phyloP scores from a whole-genome alignment of 2,329 filamentous ascomycete species.

The Cladosporium sphaerospermum region DNA sequence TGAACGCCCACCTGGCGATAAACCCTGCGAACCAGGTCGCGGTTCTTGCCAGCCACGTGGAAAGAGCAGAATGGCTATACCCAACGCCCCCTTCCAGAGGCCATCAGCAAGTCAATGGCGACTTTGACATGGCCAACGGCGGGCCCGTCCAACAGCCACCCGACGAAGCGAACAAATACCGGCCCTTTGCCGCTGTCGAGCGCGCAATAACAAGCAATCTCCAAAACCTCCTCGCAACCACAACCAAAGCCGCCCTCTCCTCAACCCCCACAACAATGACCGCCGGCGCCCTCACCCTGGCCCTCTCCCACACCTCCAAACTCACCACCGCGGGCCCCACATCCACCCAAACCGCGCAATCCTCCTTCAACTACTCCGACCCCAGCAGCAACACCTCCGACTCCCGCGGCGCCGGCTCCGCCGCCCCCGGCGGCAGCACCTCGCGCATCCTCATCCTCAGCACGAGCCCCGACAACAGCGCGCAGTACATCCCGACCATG shows the following conservation, averaged over 20 bases:
- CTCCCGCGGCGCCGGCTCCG: slow-evolving; percentile 29
- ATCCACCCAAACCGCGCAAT: slow-evolving; percentile 47
- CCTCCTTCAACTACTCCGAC: slow-evolving; percentile 50
- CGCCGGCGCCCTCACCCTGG: slow-evolving; percentile 82
- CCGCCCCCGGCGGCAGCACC: slow-evolving; percentile 47
- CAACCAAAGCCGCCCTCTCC: slow-evolving; percentile 58
- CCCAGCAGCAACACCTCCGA: slow-evolving; percentile 34
- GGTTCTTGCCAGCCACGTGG: slow-evolving; percentile 81
- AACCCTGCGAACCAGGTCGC: slow-evolving; percentile 91
- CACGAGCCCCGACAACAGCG: slow-evolving; percentile 79
- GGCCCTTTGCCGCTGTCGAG: slow-evolving; percentile 84
- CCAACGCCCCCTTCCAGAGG: slow-evolving; percentile 46
- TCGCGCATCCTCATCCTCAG: slow-evolving; percentile 85
- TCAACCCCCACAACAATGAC: slow-evolving; percentile 73
- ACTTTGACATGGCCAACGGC: slow-evolving; percentile 25
- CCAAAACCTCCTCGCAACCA: slow-evolving; percentile 63
- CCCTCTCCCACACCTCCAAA: slow-evolving; percentile 86
- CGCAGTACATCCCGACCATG: slow-evolving; percentile 96
- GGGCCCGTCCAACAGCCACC: slow-evolving; percentile 25
- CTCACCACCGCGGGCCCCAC: slow-evolving; percentile 44
- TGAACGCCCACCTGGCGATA: slow-evolving; percentile 92
- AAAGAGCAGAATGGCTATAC: slow-evolving; percentile 85
- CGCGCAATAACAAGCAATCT: slow-evolving; percentile 70
- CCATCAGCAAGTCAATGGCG: slow-evolving; percentile 19
- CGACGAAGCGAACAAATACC: slow-evolving; percentile 76